Conservation (phyloP, 768 basidiomycete species). For the Lyophyllum atratum region DNA sequence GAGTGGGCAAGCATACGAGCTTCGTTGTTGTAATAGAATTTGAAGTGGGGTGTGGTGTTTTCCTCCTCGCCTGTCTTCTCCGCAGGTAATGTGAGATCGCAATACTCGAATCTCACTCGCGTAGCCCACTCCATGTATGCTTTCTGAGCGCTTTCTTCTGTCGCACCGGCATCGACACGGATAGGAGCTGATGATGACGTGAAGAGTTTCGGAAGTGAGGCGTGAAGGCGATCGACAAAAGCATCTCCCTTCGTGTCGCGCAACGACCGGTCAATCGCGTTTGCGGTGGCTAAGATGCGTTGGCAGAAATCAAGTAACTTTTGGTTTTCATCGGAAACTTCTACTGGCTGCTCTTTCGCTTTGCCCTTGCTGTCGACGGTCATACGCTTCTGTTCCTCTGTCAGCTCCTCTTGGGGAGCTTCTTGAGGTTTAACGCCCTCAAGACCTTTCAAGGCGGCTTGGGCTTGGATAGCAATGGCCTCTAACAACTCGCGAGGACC, state of each 20-base stretch:
- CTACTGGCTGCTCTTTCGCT: constrained; percentile 50
- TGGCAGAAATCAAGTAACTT: constrained; percentile 82
- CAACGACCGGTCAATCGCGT: constrained; percentile 85
- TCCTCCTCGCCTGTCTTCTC: constrained; percentile 34
- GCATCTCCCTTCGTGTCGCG: constrained; percentile 87
- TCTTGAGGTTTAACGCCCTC: constrained; percentile 61
- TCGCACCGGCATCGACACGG: constrained; percentile 52
- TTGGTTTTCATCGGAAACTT: constrained; percentile 70
- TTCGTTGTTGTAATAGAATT: constrained; percentile 81
- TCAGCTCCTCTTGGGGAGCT: constrained; percentile 62
- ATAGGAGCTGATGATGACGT: constrained; percentile 44
- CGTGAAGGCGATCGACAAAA: constrained; percentile 79
- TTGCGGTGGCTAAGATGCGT: constrained; percentile 80
- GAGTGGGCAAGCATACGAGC: constrained; percentile 82
- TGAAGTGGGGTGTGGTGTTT: constrained; percentile 70
- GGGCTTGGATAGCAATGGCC: constrained; percentile 89
- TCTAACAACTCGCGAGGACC: constrained; percentile 92
- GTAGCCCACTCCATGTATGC: constrained; percentile 87
- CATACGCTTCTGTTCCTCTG: constrained; percentile 90
- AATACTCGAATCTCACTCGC: constrained; percentile 85
- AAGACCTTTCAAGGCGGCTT: constrained; percentile 87
- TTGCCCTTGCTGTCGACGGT: constrained; percentile 69
- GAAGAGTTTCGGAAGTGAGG: constrained; percentile 73
- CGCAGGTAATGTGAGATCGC: constrained; percentile 68
- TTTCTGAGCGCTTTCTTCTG: constrained; percentile 68